phyloP scores from a whole-genome alignment of 805 yeast species.

The Cyberlindnera subsufficiens region DNA sequence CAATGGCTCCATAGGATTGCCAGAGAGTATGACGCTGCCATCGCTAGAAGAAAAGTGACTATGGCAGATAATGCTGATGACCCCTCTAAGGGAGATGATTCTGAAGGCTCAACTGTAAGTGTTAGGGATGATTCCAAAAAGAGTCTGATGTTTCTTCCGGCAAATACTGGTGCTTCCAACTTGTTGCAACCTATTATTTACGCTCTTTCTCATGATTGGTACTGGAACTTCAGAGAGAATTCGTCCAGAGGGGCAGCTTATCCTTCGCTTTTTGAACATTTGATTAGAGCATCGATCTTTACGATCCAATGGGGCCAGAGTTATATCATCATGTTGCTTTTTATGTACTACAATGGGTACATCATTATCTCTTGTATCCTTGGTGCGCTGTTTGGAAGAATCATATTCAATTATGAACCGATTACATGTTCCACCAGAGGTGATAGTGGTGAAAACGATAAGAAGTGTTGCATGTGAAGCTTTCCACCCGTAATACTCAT shows the following conservation, averaged over 20 bases:
- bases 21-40: conserved; percentile 44
- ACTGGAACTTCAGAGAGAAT: conserved; percentile 9
- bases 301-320: conserved; percentile 59
- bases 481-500: background rate
- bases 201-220: conserved; percentile 25
- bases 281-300: conserved; percentile 42
- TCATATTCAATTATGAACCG: conserved; percentile 46
- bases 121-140: conserved; percentile 9
- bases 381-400: conserved; percentile 55
- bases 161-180: conserved; percentile 7
- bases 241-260: conserved; percentile 13
- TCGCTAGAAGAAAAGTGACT: conserved; percentile 23
- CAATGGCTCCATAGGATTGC: conserved; percentile 52
- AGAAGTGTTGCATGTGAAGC: conserved; percentile 28
- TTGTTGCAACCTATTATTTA: conserved; percentile 19
- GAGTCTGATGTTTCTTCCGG: conserved; percentile 11
- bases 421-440: conserved; percentile 20
- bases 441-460: conserved; percentile 26
- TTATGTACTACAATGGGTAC: conserved; percentile 73
- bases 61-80: conserved; percentile 2
- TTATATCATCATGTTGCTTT: conserved; percentile 62
- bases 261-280: conserved; percentile 46
- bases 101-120: background rate
- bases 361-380: conserved; percentile 56
- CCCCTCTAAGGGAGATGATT: conserved; percentile 1